Percentiles rank a stretch among this genome's conserved stretches.
phyloP scores from a whole-genome alignment of 352 stramenopile species.

The Bremia lactucae region DNA sequence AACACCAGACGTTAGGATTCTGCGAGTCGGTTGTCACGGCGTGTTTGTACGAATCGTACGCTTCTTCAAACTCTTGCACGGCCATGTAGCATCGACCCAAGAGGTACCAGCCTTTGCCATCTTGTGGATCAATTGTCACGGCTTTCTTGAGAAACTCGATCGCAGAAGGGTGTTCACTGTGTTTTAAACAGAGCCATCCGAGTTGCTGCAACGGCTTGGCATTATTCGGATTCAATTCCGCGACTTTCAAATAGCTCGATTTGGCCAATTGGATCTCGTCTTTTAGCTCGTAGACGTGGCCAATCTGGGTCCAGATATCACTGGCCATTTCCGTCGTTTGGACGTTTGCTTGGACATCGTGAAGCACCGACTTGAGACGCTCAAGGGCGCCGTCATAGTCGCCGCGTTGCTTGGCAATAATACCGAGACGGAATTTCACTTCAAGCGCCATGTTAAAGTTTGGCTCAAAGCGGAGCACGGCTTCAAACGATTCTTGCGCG shows the following conservation, averaged over 20 bases:
- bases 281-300: constrained; percentile 82
- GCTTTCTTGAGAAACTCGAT: constrained; percentile 84
- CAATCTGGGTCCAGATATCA: constrained; percentile 83
- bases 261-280: constrained; percentile 78
- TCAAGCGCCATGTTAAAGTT: constrained; percentile 85
- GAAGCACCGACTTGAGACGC: constrained; percentile 70
- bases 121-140: constrained; percentile 64
- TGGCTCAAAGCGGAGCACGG: constrained; percentile 72
- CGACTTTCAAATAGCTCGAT: constrained; percentile 80
- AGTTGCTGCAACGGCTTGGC: constrained; percentile 78
- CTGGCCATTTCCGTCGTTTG: constrained; percentile 79
- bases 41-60: constrained; percentile 86
- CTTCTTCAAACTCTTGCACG: constrained; percentile 83
- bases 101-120: constrained; percentile 85
- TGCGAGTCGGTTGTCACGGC: constrained; percentile 82
- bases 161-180: constrained; percentile 70
- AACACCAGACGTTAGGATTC: constrained; percentile 88
- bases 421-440: constrained; percentile 78
- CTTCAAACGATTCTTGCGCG: constrained; percentile 78
- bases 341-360: constrained; percentile 70
- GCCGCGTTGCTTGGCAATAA: constrained; percentile 77
- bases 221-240: constrained; percentile 75
- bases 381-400: constrained; percentile 76
- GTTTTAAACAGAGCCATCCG: constrained; percentile 76
- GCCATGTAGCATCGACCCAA: constrained; percentile 87